Percentiles rank a stretch among this genome's conserved stretches.
phyloP scores from a whole-genome alignment of 257 asterid genomes.

The Buddleja alternifolia region DNA sequence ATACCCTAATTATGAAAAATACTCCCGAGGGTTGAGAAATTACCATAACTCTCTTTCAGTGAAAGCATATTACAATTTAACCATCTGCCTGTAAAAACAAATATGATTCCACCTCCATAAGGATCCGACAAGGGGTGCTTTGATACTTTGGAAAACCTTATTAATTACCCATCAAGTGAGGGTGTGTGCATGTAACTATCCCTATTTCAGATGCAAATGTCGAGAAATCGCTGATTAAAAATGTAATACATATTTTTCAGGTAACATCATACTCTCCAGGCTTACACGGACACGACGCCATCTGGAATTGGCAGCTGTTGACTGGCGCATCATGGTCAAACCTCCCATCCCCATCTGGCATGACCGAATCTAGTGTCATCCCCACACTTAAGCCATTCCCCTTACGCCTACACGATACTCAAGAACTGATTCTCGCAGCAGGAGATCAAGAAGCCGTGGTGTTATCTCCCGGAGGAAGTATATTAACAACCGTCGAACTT shows the following conservation, averaged over 20 bases:
- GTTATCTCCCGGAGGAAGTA: conserved; percentile 85
- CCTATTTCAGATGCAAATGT: background rate
- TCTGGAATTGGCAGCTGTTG: conserved; percentile 92
- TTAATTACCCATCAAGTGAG: too few relatives aligned
- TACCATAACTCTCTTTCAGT: too few relatives aligned
- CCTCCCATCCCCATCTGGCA: conserved; percentile 85
- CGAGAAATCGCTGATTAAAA: background rate
- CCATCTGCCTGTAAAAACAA: too few relatives aligned
- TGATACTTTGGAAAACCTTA: too few relatives aligned
- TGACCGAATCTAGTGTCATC: conserved; percentile 70
- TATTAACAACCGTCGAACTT: conserved; percentile 64
- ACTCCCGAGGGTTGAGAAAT: too few relatives aligned
- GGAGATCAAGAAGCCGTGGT: conserved; percentile 94
- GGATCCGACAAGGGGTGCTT: too few relatives aligned
- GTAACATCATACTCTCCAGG: conserved; percentile 97
- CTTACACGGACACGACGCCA: conserved; percentile 77
- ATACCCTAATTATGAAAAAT: too few relatives aligned
- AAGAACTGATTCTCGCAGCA: conserved; percentile 81
- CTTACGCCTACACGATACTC: conserved; percentile 72
- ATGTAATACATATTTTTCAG: conserved; percentile 42
- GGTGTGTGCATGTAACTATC: too few relatives aligned
- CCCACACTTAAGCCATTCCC: conserved; percentile 86
- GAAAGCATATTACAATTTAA: too few relatives aligned
- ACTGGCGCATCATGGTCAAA: conserved; percentile 97
- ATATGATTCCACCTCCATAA: too few relatives aligned